phyloP scores from a whole-genome alignment of 495 filamentous ascomycete genomes.

The Melanomma pulvis-pyrius region DNA sequence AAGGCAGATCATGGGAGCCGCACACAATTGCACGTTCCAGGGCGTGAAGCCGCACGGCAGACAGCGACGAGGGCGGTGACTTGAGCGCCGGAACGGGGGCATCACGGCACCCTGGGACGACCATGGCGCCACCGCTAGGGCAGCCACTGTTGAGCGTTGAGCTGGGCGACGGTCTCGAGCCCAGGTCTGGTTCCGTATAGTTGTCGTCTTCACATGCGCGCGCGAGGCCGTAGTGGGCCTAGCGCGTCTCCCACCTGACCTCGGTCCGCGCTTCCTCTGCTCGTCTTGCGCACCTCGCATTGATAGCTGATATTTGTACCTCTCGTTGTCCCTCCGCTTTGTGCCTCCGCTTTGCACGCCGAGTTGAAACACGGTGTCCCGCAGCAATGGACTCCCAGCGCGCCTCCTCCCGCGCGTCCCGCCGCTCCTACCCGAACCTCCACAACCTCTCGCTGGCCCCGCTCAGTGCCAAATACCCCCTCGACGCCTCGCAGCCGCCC shows the following conservation, averaged over 20 bases:
- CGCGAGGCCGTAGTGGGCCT: background rate
- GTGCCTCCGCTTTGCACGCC: background rate
- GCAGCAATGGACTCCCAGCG: constrained; percentile 27
- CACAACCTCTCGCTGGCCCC: constrained; percentile 48
- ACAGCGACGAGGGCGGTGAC: background rate
- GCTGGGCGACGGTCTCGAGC: background rate
- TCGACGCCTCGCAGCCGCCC: constrained; percentile 35
- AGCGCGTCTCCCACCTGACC: background rate
- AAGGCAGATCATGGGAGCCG: background rate
- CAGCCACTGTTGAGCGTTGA: background rate
- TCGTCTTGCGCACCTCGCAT: background rate
- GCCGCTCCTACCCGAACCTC: constrained; percentile 48
- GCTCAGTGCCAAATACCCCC: constrained; percentile 39
- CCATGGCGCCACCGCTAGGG: background rate
- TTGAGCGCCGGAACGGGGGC: background rate
- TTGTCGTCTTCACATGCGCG: background rate
- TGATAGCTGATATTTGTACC: too few species aligned
- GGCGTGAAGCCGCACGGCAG: background rate
- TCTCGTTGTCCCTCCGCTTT: background rate
- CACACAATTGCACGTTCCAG: background rate
- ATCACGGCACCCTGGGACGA: background rate
- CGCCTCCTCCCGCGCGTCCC: constrained; percentile 32
- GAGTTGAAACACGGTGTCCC: background rate
- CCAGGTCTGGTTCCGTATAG: background rate
- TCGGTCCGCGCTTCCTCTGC: background rate